Evolutionary conservation across 768 basidiomycete genomes (phyloP).

Genomic region (Rhodotorula diobovata): DNA sequence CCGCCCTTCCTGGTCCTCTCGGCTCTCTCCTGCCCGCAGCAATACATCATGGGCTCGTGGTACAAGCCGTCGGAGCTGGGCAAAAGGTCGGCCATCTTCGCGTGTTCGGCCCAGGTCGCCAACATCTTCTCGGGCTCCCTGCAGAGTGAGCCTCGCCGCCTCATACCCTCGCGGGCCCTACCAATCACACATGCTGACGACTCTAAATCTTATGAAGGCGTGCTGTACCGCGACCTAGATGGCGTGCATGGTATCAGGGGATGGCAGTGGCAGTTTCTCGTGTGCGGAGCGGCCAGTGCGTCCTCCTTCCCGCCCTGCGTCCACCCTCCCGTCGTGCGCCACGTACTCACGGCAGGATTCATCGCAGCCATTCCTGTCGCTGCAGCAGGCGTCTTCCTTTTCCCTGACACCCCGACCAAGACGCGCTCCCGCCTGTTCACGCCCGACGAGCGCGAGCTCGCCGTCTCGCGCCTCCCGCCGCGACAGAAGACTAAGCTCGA

Average conservation of each 20-base stretch:
- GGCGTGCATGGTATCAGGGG: conserved; percentile 19
- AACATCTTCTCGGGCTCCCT: conserved; percentile 47
- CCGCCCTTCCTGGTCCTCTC: neutral
- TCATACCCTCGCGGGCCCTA: neutral
- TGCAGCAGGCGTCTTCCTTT: conserved; percentile 50
- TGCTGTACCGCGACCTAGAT: conserved; percentile 54
- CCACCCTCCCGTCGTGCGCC: conserved; percentile 33
- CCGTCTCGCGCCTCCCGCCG: conserved; percentile 15
- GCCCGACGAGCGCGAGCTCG: neutral
- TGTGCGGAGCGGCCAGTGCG: conserved; percentile 61
- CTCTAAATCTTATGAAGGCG: conserved; percentile 45
- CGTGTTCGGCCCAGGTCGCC: conserved; percentile 56
- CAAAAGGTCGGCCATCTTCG: conserved; percentile 67
- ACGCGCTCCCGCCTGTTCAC: conserved; percentile 61
- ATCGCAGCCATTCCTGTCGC: conserved; percentile 14
- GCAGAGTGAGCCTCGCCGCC: conserved; percentile 45
- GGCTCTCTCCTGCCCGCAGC: neutral
- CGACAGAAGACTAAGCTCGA: conserved; percentile 4
- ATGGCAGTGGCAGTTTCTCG: conserved; percentile 52
- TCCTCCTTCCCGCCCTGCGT: neutral
- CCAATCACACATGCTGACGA: no score
- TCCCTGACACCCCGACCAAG: conserved; percentile 65
- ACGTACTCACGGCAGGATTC: conserved; percentile 53
- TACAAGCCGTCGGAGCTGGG: conserved; percentile 59
- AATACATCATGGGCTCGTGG: conserved; percentile 21